Evolutionary conservation across 106 monocot genomes (phyloP).

Genomic region (Platanthera guangdongensis): DNA sequence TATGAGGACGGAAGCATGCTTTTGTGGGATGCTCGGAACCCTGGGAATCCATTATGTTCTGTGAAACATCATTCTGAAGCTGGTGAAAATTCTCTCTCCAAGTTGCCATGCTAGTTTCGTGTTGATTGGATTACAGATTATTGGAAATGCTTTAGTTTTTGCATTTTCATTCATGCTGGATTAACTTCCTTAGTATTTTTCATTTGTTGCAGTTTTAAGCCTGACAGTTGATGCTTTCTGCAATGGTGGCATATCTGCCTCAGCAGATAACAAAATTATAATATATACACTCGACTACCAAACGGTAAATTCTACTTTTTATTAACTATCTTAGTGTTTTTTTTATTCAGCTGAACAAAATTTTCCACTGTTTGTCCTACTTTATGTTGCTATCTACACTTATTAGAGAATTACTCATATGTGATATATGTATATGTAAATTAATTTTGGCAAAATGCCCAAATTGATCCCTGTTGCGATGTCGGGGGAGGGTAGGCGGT

Average conservation of each 20-base stretch:
- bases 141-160: neutral
- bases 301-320: conserved; percentile 21
- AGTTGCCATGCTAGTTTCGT: neutral
- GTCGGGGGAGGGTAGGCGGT: too few species aligned
- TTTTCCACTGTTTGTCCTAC: neutral
- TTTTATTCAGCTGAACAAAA: neutral
- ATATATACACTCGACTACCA: conserved; percentile 51
- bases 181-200: neutral
- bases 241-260: conserved; percentile 71
- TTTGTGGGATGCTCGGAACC: conserved; percentile 91
- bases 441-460: too few species aligned
- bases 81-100: conserved; percentile 32
- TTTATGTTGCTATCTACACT: neutral
- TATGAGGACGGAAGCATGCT: conserved; percentile 99
- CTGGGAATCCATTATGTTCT: conserved; percentile 39
- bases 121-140: neutral
- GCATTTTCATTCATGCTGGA: neutral
- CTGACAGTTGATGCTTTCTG: conserved; percentile 58
- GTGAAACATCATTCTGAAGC: conserved; percentile 82
- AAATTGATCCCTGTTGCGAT: too few species aligned
- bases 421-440: neutral
- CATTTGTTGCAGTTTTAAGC: conserved; percentile 55
- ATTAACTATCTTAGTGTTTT: neutral
- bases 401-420: neutral
- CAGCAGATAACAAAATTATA: conserved; percentile 75